These are phyloP conservation scores for Thinopyrum elongatum DNA, from an alignment of 176 grass and related monocot species.

Conservation along the genomic window DNA sequence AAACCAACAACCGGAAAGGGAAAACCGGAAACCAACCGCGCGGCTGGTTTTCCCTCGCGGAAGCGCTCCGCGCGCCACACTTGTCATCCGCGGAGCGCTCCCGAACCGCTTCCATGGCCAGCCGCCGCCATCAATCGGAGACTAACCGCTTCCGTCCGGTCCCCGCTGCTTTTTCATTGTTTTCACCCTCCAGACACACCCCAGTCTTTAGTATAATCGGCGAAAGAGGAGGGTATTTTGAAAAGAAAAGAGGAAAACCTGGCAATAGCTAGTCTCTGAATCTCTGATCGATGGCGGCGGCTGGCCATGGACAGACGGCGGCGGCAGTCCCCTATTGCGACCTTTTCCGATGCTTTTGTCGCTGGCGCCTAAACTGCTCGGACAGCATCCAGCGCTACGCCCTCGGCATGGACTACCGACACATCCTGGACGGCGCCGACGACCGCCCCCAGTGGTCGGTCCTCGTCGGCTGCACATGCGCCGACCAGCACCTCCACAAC, in stretches of 20 bases:
- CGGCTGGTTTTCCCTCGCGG: too few species aligned
- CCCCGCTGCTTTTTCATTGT: background rate
- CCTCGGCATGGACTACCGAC: background rate
- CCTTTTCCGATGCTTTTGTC: background rate
- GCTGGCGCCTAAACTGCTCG: background rate
- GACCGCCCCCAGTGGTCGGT: background rate
- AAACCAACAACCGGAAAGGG: too few species aligned
- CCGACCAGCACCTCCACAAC: background rate
- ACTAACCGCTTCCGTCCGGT: background rate
- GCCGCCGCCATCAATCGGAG: background rate
- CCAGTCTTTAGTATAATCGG: background rate
- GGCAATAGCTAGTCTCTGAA: background rate
- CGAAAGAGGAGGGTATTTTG: background rate
- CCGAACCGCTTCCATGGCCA: background rate
- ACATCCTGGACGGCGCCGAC: background rate
- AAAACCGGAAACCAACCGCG: too few species aligned
- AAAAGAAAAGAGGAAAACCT: background rate
- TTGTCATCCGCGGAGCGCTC: too few species aligned
- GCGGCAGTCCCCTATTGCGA: background rate
- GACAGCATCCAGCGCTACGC: background rate
- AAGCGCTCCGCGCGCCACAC: too few species aligned
- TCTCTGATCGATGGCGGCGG: background rate
- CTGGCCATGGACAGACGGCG: background rate
- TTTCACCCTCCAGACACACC: background rate
- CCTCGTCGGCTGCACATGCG: slow-evolving; percentile 4